Evolutionary conservation across 257 asterid genomes (phyloP).

Genomic region (Dorcoceras hygrometricum): DNA sequence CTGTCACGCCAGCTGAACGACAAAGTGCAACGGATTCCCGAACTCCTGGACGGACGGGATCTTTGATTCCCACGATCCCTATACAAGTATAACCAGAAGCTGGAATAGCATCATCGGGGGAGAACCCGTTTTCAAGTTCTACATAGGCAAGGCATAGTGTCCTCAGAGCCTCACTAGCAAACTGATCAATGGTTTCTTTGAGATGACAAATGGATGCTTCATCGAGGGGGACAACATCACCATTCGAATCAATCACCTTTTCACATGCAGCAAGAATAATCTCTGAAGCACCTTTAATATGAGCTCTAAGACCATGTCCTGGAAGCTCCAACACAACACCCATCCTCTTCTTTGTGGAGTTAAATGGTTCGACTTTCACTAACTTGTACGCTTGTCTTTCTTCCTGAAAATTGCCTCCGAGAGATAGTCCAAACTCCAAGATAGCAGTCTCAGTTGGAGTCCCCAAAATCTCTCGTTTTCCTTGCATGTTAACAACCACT

Average conservation of each 20-base stretch:
- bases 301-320: slow-evolving; percentile 61
- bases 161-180: slow-evolving; percentile 77
- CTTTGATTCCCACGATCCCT: slow-evolving; percentile 86
- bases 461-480: slow-evolving; percentile 67
- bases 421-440: slow-evolving; percentile 65
- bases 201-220: slow-evolving; percentile 40
- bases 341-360: slow-evolving; percentile 86
- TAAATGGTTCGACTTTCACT: slow-evolving; percentile 77
- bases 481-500: slow-evolving; percentile 54
- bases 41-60: slow-evolving; percentile 89
- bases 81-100: slow-evolving; percentile 57
- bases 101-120: slow-evolving; percentile 57
- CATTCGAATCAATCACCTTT: slow-evolving; percentile 52
- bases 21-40: slow-evolving; percentile 89
- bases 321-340: slow-evolving; percentile 71
- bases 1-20: slow-evolving; percentile 77
- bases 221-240: slow-evolving; percentile 52
- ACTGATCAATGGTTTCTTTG: slow-evolving; percentile 50
- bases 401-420: slow-evolving; percentile 60
- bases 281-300: slow-evolving; percentile 88
- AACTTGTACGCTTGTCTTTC: slow-evolving; percentile 47
- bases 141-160: slow-evolving; percentile 77
- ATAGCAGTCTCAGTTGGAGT: slow-evolving; percentile 88
- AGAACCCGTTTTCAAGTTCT: slow-evolving; percentile 60
- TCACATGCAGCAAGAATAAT: slow-evolving; percentile 73